Base-by-base conservation (phyloP, 208 protist species). In the Trypanosoma platydactyli region DNA sequence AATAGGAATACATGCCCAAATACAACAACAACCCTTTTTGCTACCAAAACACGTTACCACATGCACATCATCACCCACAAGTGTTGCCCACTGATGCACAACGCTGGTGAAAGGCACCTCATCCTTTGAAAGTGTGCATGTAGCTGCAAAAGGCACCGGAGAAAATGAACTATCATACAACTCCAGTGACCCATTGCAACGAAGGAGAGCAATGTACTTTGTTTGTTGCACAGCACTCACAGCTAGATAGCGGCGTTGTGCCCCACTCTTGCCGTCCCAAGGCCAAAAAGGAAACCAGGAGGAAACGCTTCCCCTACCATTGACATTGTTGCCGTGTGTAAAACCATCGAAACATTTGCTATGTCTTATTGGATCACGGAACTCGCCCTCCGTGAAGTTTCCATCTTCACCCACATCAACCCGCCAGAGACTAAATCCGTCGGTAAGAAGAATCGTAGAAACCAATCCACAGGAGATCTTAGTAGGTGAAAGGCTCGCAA, bases 151-250 rank as follows among this genome's bases (percentile, higher is more conserved):
- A 60, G 59, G 30, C 12, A 73, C 42, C 24, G 74, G 49, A 24
- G 29, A 24, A 58, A 88, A 38, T 16, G 64, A 50, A 40, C 56
- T 40, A 45, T 84, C 71, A 59, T 89, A 88, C 27, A 93, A 48
- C 67, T 91, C 80, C 12, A 93, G 30, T 64, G 79, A 72, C 22
- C 89, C 89, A 52, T 78, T 85, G 65, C 72, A 84, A n/a, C 81
- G 83, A 5, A 88, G 75, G 38, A 93, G 46, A 24, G 64, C 70
- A n/a, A 93, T 49, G 49, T 74, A 84, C 1, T 72, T 35, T 20
- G 71, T 83, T 29, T 80, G 68, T 66, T 85, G 82, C 16, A 95
- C 83, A n/a, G 86, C 73, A 59, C 70, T 81, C 11, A 93, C 71
- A 7, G 80, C 66, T 0, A 83, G 57, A 55, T 86, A 93, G 42